Conservation (phyloP, 1,139 yeast species). For the Geotrichum klebahnii region DNA sequence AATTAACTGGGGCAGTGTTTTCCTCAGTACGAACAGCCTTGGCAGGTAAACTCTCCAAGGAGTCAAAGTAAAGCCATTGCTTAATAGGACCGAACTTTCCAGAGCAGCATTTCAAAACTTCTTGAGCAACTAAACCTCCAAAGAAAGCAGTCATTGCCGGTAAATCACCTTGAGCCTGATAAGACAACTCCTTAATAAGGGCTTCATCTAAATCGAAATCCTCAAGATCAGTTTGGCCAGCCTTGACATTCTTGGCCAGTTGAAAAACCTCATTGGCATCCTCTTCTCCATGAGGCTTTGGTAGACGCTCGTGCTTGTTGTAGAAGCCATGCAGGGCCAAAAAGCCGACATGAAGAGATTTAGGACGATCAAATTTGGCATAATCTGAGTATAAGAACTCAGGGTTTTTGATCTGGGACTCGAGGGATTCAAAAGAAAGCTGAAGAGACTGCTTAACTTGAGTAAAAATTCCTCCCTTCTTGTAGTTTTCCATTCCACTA, state of each 20-base stretch:
- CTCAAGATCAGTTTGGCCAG: conserved; percentile 44
- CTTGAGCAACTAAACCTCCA: conserved; percentile 96
- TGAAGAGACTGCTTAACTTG: conserved; percentile 82
- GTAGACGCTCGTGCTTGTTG: conserved; percentile 62
- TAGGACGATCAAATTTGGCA: conserved; percentile 90
- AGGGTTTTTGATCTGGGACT: conserved; percentile 66
- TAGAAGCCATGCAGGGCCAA: conserved; percentile 80
- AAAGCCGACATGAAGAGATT: conserved; percentile 85
- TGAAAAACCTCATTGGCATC: conserved; percentile 69
- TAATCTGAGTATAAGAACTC: conserved; percentile 79
- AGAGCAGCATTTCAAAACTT: conserved; percentile 88
- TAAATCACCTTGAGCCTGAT: conserved; percentile 85
- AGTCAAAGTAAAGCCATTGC: conserved; percentile 90
- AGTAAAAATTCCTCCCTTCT: conserved; percentile 82
- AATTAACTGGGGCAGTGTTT: conserved; percentile 66
- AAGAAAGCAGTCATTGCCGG: conserved; percentile 86
- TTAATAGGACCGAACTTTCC: conserved; percentile 89
- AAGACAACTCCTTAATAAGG: conserved; percentile 66
- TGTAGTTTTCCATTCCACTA: conserved; percentile 58
- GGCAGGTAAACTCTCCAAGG: conserved; percentile 82
- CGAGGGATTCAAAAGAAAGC: conserved; percentile 59
- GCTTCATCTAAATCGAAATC: conserved; percentile 59
- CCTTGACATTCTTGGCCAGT: conserved; percentile 44
- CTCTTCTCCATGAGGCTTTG: conserved; percentile 69
- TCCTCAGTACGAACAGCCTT: conserved; percentile 58